Evolutionary conservation across 805 yeast genomes (phyloP), one percentile per base, ranked within the genome.

Genomic region (Brettanomyces nanus): DNA sequence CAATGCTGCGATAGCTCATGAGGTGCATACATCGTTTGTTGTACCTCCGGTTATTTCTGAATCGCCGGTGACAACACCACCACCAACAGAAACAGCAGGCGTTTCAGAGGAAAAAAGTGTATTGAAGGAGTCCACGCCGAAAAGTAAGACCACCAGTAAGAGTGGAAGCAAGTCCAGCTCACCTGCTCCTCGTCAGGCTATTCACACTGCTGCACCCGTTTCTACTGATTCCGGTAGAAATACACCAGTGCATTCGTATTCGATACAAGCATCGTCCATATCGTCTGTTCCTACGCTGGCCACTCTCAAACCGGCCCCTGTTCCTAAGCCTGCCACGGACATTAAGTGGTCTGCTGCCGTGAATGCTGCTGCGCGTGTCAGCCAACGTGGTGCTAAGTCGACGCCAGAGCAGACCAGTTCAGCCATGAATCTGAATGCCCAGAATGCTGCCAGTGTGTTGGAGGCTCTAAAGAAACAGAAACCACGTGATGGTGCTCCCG

Each of bases 391-490:
- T 23, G 11, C 7, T 9, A 11, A 23, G n/a, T 11, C 31, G 9
- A 15, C 34, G 11, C 20, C 20, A 7, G 34, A 13, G 17, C 13
- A 31, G 10, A 17, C 9, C 9, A 15, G 11, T n/a, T 18, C 33
- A 7, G 13, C 21, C 7, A 20, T 53, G 32, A 59, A 57, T 42
- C 41, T 54, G 19, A 57, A 56, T 40, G 63, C 63, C 15, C 32
- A 52, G 17, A 59, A 59, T 46, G 64, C 64, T 2, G 63, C 62
- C n/a, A 59, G 63, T 39, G 64, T 59, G 10, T 41, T 59, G 31
- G 64, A 59, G 38, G 62, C 63, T 5, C 43, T 59, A 35, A 59
- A 59, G 38, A 58, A 56, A 34, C 63, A 58, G 39, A 51, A 56
- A 31, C 59, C 62, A 17, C 52, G 45, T 30, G 59, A 54, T 29